phyloP scores from a whole-genome alignment of 2,329 filamentous ascomycete genomes.

The Xylaria sp. region DNA sequence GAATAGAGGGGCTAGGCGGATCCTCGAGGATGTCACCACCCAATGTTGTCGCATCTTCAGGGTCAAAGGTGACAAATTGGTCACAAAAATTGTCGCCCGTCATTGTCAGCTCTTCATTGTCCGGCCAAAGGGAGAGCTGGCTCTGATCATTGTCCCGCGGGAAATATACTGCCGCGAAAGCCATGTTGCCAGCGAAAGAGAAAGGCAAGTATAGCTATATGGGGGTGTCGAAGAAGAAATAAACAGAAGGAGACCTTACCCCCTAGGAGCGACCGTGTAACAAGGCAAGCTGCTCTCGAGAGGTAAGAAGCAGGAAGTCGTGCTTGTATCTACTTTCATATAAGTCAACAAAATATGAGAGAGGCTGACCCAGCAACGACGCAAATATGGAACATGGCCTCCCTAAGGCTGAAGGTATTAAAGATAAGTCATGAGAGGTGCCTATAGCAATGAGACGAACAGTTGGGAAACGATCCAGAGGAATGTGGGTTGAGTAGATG shows the following conservation, averaged over 20 bases:
- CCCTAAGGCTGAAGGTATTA: slow-evolving; percentile 36
- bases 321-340: slow-evolving; percentile 36
- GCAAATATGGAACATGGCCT: slow-evolving; percentile 38
- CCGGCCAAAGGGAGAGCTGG: slow-evolving; percentile 38
- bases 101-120: slow-evolving; percentile 39
- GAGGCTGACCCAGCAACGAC: slow-evolving; percentile 41
- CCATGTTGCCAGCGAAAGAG: slow-evolving; percentile 35
- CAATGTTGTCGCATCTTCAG: slow-evolving; percentile 33
- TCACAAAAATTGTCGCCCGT: slow-evolving; percentile 43
- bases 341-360: slow-evolving; percentile 42
- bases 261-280: slow-evolving; percentile 22
- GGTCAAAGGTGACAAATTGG: slow-evolving; percentile 43
- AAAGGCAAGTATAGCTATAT: slow-evolving; percentile 28
- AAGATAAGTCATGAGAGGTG: slow-evolving; percentile 35
- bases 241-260: slow-evolving; percentile 26
- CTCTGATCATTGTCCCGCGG: slow-evolving; percentile 42
- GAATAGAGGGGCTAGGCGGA: slow-evolving; percentile 41
- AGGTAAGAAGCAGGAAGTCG: slow-evolving; percentile 24
- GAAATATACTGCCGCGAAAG: slow-evolving; percentile 39
- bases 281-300: slow-evolving; percentile 26
- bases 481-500: slow-evolving; percentile 38
- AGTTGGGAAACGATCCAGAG: slow-evolving; percentile 32
- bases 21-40: slow-evolving; percentile 34
- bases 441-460: slow-evolving; percentile 36
- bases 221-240: slow-evolving; percentile 18